Percentiles rank a stretch among this genome's conserved stretches.
phyloP scores from a whole-genome alignment of 495 filamentous ascomycete genomes.

The Talaromyces trachyspermus region DNA sequence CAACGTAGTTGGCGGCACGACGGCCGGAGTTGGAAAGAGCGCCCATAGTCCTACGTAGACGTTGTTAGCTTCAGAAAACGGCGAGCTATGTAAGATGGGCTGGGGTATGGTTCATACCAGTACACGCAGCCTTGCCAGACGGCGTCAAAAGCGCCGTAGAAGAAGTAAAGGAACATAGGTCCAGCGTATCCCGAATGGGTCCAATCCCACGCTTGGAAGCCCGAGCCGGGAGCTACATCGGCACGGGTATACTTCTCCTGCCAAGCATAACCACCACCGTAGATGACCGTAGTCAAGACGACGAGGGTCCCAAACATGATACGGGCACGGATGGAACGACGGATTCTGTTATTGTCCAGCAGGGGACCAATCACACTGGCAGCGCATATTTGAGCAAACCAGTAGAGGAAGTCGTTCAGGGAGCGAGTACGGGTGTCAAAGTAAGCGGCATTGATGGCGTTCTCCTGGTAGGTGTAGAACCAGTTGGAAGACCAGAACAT shows the following conservation, averaged over 20 bases:
- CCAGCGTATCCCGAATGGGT: constrained; percentile 30
- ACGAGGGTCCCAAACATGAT: constrained; percentile 33
- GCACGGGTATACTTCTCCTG: constrained; percentile 37
- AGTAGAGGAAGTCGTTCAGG: constrained; percentile 44
- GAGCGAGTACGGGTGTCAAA: constrained; percentile 42
- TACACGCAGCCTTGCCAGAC: constrained; percentile 67
- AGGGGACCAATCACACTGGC: constrained; percentile 37
- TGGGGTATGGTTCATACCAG: constrained; percentile 48
- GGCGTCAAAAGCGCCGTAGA: constrained; percentile 47
- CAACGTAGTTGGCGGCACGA: constrained; percentile 81
- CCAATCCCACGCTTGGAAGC: constrained; percentile 35
- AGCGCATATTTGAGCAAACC: constrained; percentile 46
- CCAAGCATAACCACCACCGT: constrained; percentile 47
- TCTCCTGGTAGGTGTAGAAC: constrained; percentile 70
- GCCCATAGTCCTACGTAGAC: constrained; percentile 68
- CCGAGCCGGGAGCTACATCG: constrained; percentile 11
- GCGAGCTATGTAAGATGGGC: not conserved
- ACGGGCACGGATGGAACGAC: constrained; percentile 33
- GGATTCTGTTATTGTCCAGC: constrained; percentile 32
- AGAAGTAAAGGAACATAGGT: constrained; percentile 49
- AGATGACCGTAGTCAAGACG: constrained; percentile 36
- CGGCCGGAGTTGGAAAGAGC: constrained; percentile 82
- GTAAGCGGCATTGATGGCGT: constrained; percentile 40
- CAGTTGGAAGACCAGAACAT: constrained; percentile 62
- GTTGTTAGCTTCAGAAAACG: constrained; percentile 12